Base-by-base conservation (phyloP, 352 stramenopile species). In the Thalassiosira sp. region DNA sequence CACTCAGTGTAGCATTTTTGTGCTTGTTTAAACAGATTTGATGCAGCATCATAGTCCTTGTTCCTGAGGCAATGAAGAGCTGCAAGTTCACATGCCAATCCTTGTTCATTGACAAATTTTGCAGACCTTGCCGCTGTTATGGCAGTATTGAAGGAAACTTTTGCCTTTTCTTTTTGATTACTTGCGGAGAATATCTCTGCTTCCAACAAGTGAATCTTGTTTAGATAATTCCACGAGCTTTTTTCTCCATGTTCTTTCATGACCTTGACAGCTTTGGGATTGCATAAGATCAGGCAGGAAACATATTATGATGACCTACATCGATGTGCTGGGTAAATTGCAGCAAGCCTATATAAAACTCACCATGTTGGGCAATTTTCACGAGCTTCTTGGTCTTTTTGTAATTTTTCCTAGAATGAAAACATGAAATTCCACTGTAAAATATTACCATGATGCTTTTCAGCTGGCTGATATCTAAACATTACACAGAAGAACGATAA, bases 31-130 rank as follows among this genome's bases (percentile, higher is more conserved):
- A 72, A 63, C 13, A 54, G 46, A 16, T 35, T 61, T n/a, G 37
- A 37, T 15, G 63, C 28, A 22, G 10, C 24, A n/a, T 52, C 28
- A 13, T 37, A 22, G 40, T 72, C 63, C 28, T 35, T 10, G 22
- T 52, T 52, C 16, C 40, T 59, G 31, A 51, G 35, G 42, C 33
- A 52, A 40, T 71, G 62, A 35, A 61, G 37, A 3, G 28, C 62
- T 28, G 62, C 46, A 33, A 61, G 42, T 31, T 71, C 62, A 35
- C 35, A 71, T 54, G 63, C 45, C n/a, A 72, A 37, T 28, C 63
- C 63, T 45, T 63, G 35, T 46, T 72, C 63, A 25, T 72, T 49
- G 27, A 72, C 20, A 24, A 72, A 56, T 6, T 25, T 49, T 22
- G 63, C 59, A 20, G 35, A 63, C 22, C 28, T 11, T 43, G 63